Evolutionary conservation across 129 eudicot genomes (phyloP), one percentile per base, ranked within the genome.

Genomic region (Tanacetum coccineum): DNA sequence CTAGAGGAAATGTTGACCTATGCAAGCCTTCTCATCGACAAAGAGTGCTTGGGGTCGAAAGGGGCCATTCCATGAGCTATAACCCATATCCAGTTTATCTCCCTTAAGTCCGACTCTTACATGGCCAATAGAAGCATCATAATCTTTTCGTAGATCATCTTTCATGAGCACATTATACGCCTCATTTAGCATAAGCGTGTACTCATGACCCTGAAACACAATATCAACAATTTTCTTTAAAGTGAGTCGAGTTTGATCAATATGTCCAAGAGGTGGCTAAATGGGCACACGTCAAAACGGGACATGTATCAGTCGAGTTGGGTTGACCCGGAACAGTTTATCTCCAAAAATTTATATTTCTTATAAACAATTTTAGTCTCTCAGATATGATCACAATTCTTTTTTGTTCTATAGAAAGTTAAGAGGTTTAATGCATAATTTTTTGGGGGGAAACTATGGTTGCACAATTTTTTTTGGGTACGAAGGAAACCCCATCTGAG

Each of bases 61-160:
- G 42, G 95, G 82, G 64, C 91, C 95, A 39, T 82, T 78, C 95
- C 95, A 87, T 2, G 84, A 76, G 84, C 95, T 87, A 40, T 62
- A 80, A 57, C 81, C 83, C 76, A 84, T 65, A 67, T 61, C 57
- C 19, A 76, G 57, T 9, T n/a, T 13, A 28, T 76, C 73, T 59
- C 32, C 68, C 12, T 67, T 82, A 57, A 71, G 56, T 44, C 68
- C 55, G 26, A 72, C 75, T 62, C 74, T 20, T 1, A 45, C 39
- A 62, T 66, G 76, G 15, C 85, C 90, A 36, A 84, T 84, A 0
- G 88, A 79, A 49, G 80, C 76, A 70, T 87, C 88, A 40, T 87
- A 84, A 20, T 79, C 84, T 78, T 67, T 81, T 66, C 85, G 76
- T 48, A 80, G 73, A 57, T 87, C 86, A 11, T 80, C 88, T 36